Evolutionary conservation across 2,329 filamentous ascomycete genomes (phyloP), one percentile per base, ranked within the genome.

Genomic region (Apiospora marii): DNA sequence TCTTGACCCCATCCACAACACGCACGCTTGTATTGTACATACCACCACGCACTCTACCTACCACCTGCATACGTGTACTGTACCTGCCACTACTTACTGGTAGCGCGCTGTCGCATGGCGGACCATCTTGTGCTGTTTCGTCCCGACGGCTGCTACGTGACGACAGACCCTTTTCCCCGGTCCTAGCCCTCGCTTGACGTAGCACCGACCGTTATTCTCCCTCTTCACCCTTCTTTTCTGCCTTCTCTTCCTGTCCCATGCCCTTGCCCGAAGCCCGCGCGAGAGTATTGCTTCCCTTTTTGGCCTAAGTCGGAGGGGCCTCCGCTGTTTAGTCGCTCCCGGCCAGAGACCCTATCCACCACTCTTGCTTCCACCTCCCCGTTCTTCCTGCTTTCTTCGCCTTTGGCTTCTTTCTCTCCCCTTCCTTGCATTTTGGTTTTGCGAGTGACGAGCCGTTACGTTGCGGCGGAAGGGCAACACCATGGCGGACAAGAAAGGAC

Each of bases 401-500:
- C 37, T 37, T 34, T 48, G 8, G 43, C 14, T 24, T 46, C 67
- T 19, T 48, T 44, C 67, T 48, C 43, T 43, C 37, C 44, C 44
- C 13, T 46, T 69, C 27, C 27, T 69, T 30, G 44, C 67, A 34
- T 22, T 24, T 24, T 19, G 44, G 44, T 8, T 30, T 44, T 24
- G 67, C 37, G 44, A 49, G 44, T 49, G 67, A 49, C 67, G 67
- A 44, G 44, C 44, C 30, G 44, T 37, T 70, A 70, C 70, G 74
- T 71, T 73, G 58, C 58, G 19, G 58, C 22, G 58, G 73, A 70
- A 71, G 69, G 69, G 27, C 67, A 69, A 61, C 67, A 75, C 75
- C 27, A 80, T 80, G 79, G 76, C 77, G 74, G 71, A 69, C 64
- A 76, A 64, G 22, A n/a, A 75, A 73, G 77, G 77, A 76, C 79